Conservation (phyloP, 352 stramenopile genomes). For the Phytophthora nicotianae region DNA sequence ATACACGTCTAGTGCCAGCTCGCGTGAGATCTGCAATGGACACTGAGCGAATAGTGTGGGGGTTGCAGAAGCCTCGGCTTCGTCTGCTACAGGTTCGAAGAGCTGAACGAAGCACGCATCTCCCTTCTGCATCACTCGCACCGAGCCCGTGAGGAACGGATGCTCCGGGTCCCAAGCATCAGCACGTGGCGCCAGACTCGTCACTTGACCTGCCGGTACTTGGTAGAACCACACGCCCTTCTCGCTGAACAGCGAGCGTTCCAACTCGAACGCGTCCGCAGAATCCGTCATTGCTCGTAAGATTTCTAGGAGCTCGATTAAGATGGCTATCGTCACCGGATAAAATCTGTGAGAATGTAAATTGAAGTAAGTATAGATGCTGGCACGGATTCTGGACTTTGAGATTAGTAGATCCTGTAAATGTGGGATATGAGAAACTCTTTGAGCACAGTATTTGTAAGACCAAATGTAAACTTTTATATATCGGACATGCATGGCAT, state of each 20-base stretch:
- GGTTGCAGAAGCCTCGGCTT: background rate
- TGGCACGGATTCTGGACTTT: background rate
- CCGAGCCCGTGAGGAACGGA: conserved; percentile 75
- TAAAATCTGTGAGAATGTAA: background rate
- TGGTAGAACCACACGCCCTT: conserved; percentile 88
- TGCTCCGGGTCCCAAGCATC: conserved; percentile 85
- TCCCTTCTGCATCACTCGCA: conserved; percentile 73
- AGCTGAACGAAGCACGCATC: conserved; percentile 79
- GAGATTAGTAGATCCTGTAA: background rate
- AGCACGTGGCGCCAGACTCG: conserved; percentile 72
- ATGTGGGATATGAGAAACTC: background rate
- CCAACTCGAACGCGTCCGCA: conserved; percentile 49
- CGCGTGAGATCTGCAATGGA: conserved; percentile 68
- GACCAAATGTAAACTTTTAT: conserved; percentile 37
- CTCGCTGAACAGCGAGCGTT: conserved; percentile 81
- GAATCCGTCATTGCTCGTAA: conserved; percentile 19
- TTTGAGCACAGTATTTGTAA: conserved; percentile 9
- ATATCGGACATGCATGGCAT: conserved; percentile 11
- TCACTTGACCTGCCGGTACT: conserved; percentile 68
- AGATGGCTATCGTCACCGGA: conserved; percentile 12
- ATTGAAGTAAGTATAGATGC: background rate
- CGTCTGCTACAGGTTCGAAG: conserved; percentile 59
- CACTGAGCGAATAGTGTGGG: conserved; percentile 81
- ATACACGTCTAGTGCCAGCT: conserved; percentile 71
- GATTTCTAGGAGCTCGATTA: conserved; percentile 9